These are phyloP conservation scores for Hordeum marinum DNA, from an alignment of 176 grass and related monocot genomes.

Conservation along the genomic window DNA sequence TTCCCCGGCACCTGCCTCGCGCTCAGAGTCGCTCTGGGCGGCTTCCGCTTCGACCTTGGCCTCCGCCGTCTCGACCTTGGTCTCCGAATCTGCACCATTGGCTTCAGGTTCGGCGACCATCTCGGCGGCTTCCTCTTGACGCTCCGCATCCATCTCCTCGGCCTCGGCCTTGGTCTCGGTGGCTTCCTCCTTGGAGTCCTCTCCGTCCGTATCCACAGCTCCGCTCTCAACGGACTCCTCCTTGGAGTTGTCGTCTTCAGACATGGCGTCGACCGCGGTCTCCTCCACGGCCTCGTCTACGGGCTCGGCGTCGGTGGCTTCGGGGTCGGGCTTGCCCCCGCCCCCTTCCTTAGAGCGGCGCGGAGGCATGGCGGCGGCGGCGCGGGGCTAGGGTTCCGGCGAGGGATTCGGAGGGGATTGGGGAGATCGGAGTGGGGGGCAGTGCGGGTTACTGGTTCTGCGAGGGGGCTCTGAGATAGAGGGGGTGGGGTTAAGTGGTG, in stretches of 20 bases:
- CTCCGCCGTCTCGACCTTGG: not conserved
- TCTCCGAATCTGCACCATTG: not conserved
- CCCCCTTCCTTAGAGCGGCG: conserved; percentile 15
- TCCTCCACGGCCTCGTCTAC: conserved; percentile 23
- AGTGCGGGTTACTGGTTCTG: conserved; percentile 9
- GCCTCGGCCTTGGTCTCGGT: conserved; percentile 7
- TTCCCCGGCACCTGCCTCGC: conserved; percentile 14
- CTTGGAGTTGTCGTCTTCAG: conserved; percentile 15
- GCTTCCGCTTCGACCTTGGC: conserved; percentile 15
- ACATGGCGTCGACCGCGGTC: conserved; percentile 22
- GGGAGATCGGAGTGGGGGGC: conserved; percentile 31
- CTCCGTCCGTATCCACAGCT: conserved; percentile 20
- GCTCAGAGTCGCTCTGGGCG: conserved; percentile 25
- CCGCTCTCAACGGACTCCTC: conserved; percentile 19
- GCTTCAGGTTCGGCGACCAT: not conserved
- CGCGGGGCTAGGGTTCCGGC: conserved; percentile 47
- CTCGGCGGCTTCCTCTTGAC: conserved; percentile 16
- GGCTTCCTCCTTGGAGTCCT: conserved; percentile 18
- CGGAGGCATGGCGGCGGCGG: conserved; percentile 38
- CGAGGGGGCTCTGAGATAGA: not conserved
- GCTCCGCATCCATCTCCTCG: conserved; percentile 16
- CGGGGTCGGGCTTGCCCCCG: not conserved
- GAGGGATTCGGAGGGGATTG: conserved; percentile 9
- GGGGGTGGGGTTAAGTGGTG: conserved; percentile 29
- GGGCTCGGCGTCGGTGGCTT: conserved; percentile 2